Evolutionary conservation across 495 filamentous ascomycete species (phyloP), one percentile per base, ranked within the genome.

Genomic region (Penicillium robsamsonii): DNA sequence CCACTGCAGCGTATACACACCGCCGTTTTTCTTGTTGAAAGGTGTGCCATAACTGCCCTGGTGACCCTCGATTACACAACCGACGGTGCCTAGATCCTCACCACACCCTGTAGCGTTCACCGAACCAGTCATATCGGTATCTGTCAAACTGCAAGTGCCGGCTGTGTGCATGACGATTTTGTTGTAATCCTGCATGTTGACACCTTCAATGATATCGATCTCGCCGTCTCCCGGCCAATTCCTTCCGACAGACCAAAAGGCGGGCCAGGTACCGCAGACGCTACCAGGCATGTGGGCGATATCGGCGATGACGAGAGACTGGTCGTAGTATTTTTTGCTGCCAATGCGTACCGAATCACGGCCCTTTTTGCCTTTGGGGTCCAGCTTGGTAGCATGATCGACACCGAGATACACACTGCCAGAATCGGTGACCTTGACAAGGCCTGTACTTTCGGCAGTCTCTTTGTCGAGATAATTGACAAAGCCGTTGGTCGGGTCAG

Each of bases 171-270:
- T 77, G 3, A 90, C 86, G 60, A 95, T 84, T 38, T 78, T 66
- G 60, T 93, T 88, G 50, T 79, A 73, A 0, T 76, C 70, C 47
- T 86, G 78, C 33, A 75, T 62, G 70, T 94, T 91, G 56, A 95
- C 88, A 40, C 89, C 89, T 67, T 97, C 91, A 67, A 96, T 86
- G 61, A 96, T 91, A 76, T 96, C 92, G 58, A 96, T 92, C 71
- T 97, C 92, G 20, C 92, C 92, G 35, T 81, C 77, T 11, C 71
- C 67, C 0, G 91, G 92, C 92, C 92, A 97, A 46, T 84, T 76
- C 6, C 80, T 78, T 17, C 90, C 89, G 12, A 86, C 74, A 2
- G 83, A 87, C 89, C 91, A 96, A 56, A 81, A 81, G n/a, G 87
- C 83, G 18, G 88, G 87, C 87, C 87, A 91, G 27, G 78, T 80